These are phyloP conservation scores for Aristolochia contorta DNA, from an alignment of 164 flowering plant genomes.

Conservation along the genomic window DNA sequence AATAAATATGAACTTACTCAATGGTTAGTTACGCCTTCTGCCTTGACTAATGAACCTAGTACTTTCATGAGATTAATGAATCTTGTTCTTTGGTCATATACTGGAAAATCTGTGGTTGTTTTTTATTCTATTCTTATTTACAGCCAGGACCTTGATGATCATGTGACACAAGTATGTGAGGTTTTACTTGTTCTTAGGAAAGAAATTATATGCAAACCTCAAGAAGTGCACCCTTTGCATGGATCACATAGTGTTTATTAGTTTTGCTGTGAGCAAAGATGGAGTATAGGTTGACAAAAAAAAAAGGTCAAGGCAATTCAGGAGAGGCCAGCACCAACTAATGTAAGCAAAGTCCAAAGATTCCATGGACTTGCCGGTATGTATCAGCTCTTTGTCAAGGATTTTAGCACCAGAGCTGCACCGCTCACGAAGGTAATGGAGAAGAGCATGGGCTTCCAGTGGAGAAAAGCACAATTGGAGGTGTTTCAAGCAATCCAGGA, in stretches of 20 bases:
- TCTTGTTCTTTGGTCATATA: background rate
- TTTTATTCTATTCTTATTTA: conserved; percentile 2
- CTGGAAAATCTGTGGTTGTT: conserved; percentile 1
- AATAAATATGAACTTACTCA: background rate
- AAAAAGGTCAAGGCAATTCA: conserved; percentile 6
- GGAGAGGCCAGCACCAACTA: conserved; percentile 6
- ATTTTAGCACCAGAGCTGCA: background rate
- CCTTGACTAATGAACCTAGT: conserved; percentile 4
- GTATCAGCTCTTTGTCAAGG: too few species aligned
- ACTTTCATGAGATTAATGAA: conserved; percentile 8
- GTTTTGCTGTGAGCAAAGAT: background rate
- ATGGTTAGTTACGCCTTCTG: too few species aligned
- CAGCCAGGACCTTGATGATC: background rate
- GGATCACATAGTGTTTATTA: too few species aligned
- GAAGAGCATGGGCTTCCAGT: background rate
- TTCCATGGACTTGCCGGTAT: conserved; percentile 10
- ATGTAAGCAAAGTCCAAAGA: background rate
- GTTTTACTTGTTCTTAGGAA: too few species aligned
- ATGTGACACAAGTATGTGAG: background rate
- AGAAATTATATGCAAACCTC: too few species aligned
- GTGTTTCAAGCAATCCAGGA: background rate
- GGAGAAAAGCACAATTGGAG: too few species aligned
- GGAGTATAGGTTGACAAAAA: conserved; percentile 5
- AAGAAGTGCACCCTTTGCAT: background rate
- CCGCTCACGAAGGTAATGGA: background rate